A percentile compares a stretch with the other conserved stretches of the same genome.
These are phyloP conservation scores for Tetrahymena borealis DNA, from an alignment of 73 alveolate genomes.

Conservation along the genomic window DNA sequence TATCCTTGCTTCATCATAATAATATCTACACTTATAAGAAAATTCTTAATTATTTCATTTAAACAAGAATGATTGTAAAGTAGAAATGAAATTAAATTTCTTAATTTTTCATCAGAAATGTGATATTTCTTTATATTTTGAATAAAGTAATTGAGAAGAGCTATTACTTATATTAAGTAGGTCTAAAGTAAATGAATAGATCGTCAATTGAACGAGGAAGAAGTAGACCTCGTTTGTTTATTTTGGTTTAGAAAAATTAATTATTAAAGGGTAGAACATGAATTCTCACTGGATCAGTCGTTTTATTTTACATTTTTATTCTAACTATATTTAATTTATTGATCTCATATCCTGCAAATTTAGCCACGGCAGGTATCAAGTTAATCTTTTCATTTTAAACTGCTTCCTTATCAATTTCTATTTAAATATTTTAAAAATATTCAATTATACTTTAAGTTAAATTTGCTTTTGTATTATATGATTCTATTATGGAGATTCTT, in stretches of 20 bases:
- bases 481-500: no score
- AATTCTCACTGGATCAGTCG: constrained; percentile 79
- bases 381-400: constrained; percentile 3
- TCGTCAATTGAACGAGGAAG: constrained; percentile 87
- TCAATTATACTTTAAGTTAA: not conserved
- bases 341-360: constrained; percentile 90
- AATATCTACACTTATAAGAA: constrained; percentile 39
- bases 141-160: not conserved
- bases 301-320: constrained; percentile 74
- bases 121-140: not conserved
- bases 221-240: constrained; percentile 86
- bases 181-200: constrained; percentile 81
- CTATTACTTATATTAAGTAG: constrained; percentile 66
- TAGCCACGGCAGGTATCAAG: constrained; percentile 75
- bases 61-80: not conserved
- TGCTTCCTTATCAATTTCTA: not conserved
- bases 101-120: not conserved
- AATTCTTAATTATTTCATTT: not conserved
- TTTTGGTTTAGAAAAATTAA: constrained; percentile 74
- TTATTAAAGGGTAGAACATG: constrained; percentile 91
- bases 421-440: not conserved
- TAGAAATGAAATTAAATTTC: not conserved
- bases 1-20: constrained; percentile 84
- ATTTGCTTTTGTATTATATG: no score
- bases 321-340: constrained; percentile 68